Evolutionary conservation across 176 grass and related monocot genomes (phyloP).

Genomic region (Chrysopogon serrulatus): DNA sequence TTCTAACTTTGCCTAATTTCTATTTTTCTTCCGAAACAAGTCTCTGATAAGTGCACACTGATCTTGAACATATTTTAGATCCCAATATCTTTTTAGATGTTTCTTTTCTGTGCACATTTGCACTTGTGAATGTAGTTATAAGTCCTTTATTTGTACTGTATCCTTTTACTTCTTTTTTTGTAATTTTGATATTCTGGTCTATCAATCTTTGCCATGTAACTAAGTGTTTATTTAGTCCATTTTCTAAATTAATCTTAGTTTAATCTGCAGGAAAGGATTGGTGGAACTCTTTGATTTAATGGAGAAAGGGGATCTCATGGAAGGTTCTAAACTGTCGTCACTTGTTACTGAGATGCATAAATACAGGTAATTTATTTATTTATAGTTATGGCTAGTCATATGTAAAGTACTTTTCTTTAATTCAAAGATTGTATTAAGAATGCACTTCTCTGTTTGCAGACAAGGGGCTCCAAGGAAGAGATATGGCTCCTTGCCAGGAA

Average conservation of each 20-base stretch:
- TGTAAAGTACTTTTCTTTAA: not conserved
- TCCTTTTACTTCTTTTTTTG: not conserved
- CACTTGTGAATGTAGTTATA: constrained; percentile 1
- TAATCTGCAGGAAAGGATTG: constrained; percentile 77
- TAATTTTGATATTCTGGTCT: not conserved
- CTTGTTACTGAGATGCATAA: constrained; percentile 80
- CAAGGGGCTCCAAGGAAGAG: constrained; percentile 88
- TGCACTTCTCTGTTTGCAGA: constrained; percentile 40
- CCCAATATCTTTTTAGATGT: not conserved
- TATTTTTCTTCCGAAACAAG: not conserved
- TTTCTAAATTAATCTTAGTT: not conserved
- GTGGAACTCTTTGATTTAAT: constrained; percentile 89
- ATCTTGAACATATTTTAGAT: not conserved
- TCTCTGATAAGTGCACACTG: not conserved
- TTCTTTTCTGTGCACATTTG: not conserved
- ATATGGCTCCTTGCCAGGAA: constrained; percentile 69
- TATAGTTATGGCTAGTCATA: not conserved
- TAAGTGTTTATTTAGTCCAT: not conserved
- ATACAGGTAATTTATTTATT: constrained; percentile 54
- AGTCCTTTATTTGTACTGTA: not conserved
- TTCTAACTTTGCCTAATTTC: not conserved
- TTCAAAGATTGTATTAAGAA: constrained; percentile 9
- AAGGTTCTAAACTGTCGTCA: constrained; percentile 62
- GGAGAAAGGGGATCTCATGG: constrained; percentile 66
- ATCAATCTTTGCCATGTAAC: not conserved